phyloP scores from a whole-genome alignment of 2,329 filamentous ascomycete species.

The Didymella keratinophila region DNA sequence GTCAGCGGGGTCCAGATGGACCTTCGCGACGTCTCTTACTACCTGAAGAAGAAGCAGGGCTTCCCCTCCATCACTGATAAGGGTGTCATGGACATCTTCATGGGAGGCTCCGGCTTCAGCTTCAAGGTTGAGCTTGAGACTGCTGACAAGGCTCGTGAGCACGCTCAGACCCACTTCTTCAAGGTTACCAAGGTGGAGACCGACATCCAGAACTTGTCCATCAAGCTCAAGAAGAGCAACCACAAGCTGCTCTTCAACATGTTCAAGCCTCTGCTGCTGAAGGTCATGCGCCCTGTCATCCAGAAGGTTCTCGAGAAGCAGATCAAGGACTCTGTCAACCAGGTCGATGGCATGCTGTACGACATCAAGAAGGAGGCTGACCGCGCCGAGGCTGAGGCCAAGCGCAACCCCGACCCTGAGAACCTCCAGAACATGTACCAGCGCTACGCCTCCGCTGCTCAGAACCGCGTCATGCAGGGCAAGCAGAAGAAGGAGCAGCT shows the following conservation, averaged over 20 bases:
- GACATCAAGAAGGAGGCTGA: constrained; percentile 85
- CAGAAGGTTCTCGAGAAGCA: constrained; percentile 89
- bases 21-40: constrained; percentile 79
- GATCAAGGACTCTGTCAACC: constrained; percentile 81
- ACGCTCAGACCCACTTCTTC: constrained; percentile 84
- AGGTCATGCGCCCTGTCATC: constrained; percentile 81
- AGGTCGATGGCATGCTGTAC: constrained; percentile 76
- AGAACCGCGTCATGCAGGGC: constrained; percentile 75
- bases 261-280: constrained; percentile 87
- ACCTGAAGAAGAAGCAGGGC: constrained; percentile 92
- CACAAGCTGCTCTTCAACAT: constrained; percentile 90
- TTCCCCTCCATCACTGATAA: constrained; percentile 88
- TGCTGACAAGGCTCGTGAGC: constrained; percentile 66
- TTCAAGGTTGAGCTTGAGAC: constrained; percentile 92
- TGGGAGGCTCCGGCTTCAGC: constrained; percentile 86
- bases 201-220: constrained; percentile 78
- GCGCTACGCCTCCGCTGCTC: constrained; percentile 78
- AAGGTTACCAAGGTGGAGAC: constrained; percentile 91
- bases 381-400: constrained; percentile 70
- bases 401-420: constrained; percentile 70
- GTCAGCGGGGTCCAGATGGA: constrained; percentile 94
- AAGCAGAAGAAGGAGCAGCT: constrained; percentile 76
- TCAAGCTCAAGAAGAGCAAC: constrained; percentile 93
- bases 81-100: constrained; percentile 86
- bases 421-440: constrained; percentile 83